Base-by-base conservation (phyloP, 2,329 filamentous ascomycete species). In the Dendryphion nanum region DNA sequence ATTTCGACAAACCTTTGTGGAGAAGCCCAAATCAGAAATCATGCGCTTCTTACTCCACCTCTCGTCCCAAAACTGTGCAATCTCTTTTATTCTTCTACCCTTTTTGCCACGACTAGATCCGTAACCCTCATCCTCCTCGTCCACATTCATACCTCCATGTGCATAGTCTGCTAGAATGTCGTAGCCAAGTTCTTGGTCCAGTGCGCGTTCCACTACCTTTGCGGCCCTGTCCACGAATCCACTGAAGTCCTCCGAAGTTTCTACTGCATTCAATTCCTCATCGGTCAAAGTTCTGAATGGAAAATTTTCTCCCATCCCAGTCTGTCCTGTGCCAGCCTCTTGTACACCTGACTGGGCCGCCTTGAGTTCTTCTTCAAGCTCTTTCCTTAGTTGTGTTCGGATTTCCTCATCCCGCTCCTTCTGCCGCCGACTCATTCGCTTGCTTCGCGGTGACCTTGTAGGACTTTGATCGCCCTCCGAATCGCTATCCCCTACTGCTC, bases 31-130 rank as follows among this genome's bases (percentile, higher is more conserved):
- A 56, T 89, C 86, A 63, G 88, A 96, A 61, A 98, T 85, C 86
- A 96, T 96, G 49, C 90, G 84, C 72, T 96, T 95, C 74, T 94
- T 95, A 59, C 89, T 95, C 86, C 91, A 96, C 62, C 89, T 80
- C 44, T 95, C 86, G 59, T 96, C 90, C 68, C 87, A 95, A 67
- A 97, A 96, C 57, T 96, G 91, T 23, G 86, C 83, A 33, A 95
- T 76, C 67, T 98, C 90, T 63, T 87, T 91, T 54, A 94, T 80
- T 48, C 85, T 79, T 50, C 86, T 75, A 28, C 85, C 81, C 35
- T 83, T 85, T 47, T 85, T 84, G 4, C 83, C 85, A 20, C 80
- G 78, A 3, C 78, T 80, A 42, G 85, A 85, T 13, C 84, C 84
- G 35, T 79, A 77, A 17, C 79, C 71, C 31, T 88, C 83, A 50